Conservation (phyloP, 2,329 filamentous ascomycete genomes). For the Colletotrichum coccodes region DNA sequence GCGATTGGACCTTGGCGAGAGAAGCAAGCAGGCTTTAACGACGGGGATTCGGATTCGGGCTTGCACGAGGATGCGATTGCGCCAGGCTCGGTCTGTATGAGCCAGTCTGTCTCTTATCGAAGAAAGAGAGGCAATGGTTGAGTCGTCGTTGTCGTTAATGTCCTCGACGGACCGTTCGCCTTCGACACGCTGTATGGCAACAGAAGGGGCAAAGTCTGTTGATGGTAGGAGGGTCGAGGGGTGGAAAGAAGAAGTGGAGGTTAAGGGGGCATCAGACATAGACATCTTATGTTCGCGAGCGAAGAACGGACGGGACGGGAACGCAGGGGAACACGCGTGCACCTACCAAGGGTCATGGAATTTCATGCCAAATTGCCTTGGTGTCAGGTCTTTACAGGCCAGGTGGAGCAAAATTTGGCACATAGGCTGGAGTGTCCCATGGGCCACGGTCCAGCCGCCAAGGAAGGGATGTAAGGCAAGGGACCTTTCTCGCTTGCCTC, state of each 20-base stretch:
- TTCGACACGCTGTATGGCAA: not conserved
- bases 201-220: not conserved
- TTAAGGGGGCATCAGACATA: slow-evolving; percentile 13
- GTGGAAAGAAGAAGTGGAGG: not conserved
- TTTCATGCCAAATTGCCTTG: slow-evolving; percentile 17
- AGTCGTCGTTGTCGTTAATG: not conserved
- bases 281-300: slow-evolving; percentile 6
- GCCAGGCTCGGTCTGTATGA: not conserved
- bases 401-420: slow-evolving; percentile 7
- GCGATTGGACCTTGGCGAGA: slow-evolving; percentile 45
- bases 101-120: not conserved
- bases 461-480: slow-evolving; percentile 7
- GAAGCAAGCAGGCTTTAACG: slow-evolving; percentile 4
- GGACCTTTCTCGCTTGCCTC: not conserved
- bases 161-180: slow-evolving; percentile 3
- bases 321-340: slow-evolving; percentile 32
- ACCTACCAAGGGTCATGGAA: slow-evolving; percentile 25
- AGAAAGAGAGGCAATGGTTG: not conserved
- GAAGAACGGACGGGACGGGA: slow-evolving; percentile 10
- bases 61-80: slow-evolving; percentile 6
- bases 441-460: not conserved
- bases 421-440: slow-evolving; percentile 1
- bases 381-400: slow-evolving; percentile 1
- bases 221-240: not conserved
- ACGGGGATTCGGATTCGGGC: not conserved